Base-by-base conservation (phyloP, 768 basidiomycete genomes). In the Favolaschia claudopus region DNA sequence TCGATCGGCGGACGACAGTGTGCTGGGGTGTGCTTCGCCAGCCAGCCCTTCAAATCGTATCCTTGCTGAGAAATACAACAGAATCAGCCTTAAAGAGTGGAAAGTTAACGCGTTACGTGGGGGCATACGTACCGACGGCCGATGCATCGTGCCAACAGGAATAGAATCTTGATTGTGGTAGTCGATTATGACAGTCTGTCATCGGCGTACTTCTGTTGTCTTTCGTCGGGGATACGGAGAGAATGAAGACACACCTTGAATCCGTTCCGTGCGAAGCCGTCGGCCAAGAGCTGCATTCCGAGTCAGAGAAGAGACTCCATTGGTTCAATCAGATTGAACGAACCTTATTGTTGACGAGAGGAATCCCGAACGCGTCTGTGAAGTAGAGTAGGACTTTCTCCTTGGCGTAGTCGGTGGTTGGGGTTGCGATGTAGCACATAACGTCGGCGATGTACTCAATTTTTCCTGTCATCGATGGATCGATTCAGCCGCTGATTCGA, bases 341-440 rank as follows among this genome's bases (percentile, higher is more conserved):
- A 20, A 54, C 62, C 50, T 51, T 47, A 40, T 58, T 25, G 58
- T 81, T 81, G 56, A 54, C 15, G 10, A 78, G 63, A 4, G 69
- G 65, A 36, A 76, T 61, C 27, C 79, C 80, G 43, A 76, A 80
- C 43, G 71, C 63, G 58, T 79, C 81, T 44, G 75, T 63, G 31
- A 82, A 67, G 71, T 76, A 78, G n/a, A 78, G 67, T 47, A 78
- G 57, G 48, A 72, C 78, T 43, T 76, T 77, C 52, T 74, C 71
- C 67, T 77, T 77, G 37, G 72, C 52, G 39, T 77, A 77, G 25
- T 78, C 76, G 36, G 51, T 66, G 2, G 67, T 60, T 17, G 81
- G 80, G 5, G 77, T 76, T 7, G 74, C 72, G 36, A 81, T 74
- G 56, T 83, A 83, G 58, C 71, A 75, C 27, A 72, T 62, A 28